These are phyloP conservation scores for Fusarium sp. DNA, from an alignment of 2,329 filamentous ascomycete genomes.

Conservation along the genomic window DNA sequence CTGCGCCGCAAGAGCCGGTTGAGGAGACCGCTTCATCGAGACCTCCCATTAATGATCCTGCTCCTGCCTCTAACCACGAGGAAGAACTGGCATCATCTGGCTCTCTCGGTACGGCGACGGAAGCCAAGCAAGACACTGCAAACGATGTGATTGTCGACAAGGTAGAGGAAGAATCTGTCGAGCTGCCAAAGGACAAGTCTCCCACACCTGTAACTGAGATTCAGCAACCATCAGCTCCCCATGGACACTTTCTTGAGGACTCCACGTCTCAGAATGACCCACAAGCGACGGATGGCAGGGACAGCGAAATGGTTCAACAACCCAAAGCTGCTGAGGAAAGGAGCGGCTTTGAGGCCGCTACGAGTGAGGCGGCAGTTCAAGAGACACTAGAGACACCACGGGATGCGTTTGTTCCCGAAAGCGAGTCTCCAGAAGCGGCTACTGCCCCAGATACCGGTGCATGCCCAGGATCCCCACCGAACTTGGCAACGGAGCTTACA, in stretches of 20 bases:
- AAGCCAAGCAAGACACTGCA: background rate
- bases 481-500: background rate
- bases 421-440: background rate
- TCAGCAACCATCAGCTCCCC: background rate
- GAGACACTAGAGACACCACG: constrained; percentile 22
- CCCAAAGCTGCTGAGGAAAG: constrained; percentile 52
- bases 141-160: background rate
- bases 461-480: background rate
- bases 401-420: background rate
- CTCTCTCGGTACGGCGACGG: background rate
- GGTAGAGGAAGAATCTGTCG: background rate
- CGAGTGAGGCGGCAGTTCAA: constrained; percentile 11
- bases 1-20: background rate
- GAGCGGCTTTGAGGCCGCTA: constrained; percentile 18
- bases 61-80: background rate
- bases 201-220: background rate
- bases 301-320: constrained; percentile 14
- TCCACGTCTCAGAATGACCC: constrained; percentile 4
- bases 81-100: background rate
- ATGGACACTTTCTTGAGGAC: background rate
- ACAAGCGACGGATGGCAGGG: constrained; percentile 13
- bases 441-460: background rate
- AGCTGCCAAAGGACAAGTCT: background rate
- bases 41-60: background rate
- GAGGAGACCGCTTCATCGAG: background rate